Evolutionary conservation across 257 asterid genomes (phyloP), one percentile per base, ranked within the genome.

Genomic region (Solanum paucissectum): DNA sequence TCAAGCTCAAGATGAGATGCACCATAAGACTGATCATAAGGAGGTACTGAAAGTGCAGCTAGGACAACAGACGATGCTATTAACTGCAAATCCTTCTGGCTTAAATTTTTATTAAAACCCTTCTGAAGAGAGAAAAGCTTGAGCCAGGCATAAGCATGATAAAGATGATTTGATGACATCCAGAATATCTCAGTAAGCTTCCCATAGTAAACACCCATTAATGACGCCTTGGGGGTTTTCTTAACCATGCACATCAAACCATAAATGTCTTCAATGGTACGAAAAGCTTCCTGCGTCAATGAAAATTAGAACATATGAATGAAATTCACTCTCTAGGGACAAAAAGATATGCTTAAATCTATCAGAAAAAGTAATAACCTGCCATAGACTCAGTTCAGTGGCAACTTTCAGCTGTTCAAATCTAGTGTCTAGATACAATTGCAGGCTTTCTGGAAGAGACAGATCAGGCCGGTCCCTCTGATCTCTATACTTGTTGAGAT

Each of bases 141-240:
- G 66, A 96, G 97, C 99, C 98, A 95, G 71, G 98, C 99, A 90
- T 94, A 95, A 55, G 99, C 99, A 92, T 95, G 99, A 91, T 96
- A 94, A 33, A 96, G 98, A 91, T 96, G 93, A 88, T 88, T 94
- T 82, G 98, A 94, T 6, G 99, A 96, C 92, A 87, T 92, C 99
- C 99, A 96, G 89, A 96, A 96, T 86, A 96, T 94, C 89, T 96
- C 98, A 1, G 98, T 92, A 27, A 96, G 95, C 92, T 96, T 96
- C 69, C 98, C 95, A 90, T 95, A 96, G 86, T 94, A 96, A 73
- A 95, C 92, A 84, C 94, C 98, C 99, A 96, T 91, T 89, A 92
- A 86, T 29, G 98, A 94, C 21, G 99, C 62, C 83, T 96, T 96
- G 27, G 98, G 99, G 6, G 95, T 94, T 88, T 95, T 95, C 83